Evolutionary conservation across 2,329 filamentous ascomycete genomes (phyloP).

Genomic region (Diaporthe eres): DNA sequence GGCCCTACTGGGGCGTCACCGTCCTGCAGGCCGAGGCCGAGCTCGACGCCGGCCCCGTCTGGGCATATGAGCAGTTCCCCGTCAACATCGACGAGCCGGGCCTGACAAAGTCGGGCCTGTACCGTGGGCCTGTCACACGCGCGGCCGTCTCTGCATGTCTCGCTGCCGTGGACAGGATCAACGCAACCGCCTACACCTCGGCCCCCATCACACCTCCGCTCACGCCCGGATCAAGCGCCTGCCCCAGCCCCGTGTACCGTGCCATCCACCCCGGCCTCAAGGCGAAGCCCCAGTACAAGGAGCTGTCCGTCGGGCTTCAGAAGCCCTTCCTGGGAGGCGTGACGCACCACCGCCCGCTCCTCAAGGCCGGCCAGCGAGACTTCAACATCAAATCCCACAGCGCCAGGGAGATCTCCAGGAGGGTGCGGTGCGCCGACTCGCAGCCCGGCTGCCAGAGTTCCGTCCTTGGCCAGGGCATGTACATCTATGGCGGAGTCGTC

Average conservation of each 20-base stretch:
- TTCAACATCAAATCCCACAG: conserved; percentile 53
- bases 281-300: conserved; percentile 47
- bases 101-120: conserved; percentile 58
- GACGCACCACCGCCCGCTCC: conserved; percentile 54
- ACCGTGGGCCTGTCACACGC: conserved; percentile 55
- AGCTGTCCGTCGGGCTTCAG: conserved; percentile 51
- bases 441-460: conserved; percentile 57
- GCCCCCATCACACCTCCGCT: conserved; percentile 43
- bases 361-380: conserved; percentile 55
- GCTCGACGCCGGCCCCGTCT: conserved; percentile 59
- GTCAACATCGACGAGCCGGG: conserved; percentile 56
- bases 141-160: conserved; percentile 55
- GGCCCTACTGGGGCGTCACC: conserved; percentile 58
- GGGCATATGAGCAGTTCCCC: conserved; percentile 59
- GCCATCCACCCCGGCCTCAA: conserved; percentile 46
- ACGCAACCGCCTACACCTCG: conserved; percentile 46
- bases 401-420: conserved; percentile 56
- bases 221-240: conserved; percentile 20
- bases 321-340: conserved; percentile 55
- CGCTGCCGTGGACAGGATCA: conserved; percentile 54
- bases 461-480: conserved; percentile 54
- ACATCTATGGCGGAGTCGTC: conserved; percentile 58
- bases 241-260: conserved; percentile 9
- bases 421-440: conserved; percentile 57
- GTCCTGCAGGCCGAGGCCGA: conserved; percentile 56